Evolutionary conservation across 1,139 yeast genomes (phyloP).

Genomic region (Hemisphaericaspora lyxosophila): DNA sequence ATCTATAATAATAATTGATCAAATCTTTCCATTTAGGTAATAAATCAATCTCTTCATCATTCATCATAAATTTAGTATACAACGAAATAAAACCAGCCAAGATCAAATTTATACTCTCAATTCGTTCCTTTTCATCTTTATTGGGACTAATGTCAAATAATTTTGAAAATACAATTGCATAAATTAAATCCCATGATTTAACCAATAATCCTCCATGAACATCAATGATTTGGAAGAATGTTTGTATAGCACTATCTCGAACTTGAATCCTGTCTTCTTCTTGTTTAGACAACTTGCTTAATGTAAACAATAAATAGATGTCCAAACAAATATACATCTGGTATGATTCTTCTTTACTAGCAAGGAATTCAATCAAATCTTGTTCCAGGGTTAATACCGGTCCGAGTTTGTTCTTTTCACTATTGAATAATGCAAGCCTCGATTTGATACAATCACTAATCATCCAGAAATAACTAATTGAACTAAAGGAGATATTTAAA

Average conservation of each 20-base stretch:
- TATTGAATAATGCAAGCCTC: constrained; percentile 24
- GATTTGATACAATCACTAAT: constrained; percentile 71
- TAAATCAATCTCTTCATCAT: constrained; percentile 16
- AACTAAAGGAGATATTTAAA: constrained; percentile 82
- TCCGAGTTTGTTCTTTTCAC: constrained; percentile 9
- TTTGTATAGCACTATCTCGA: constrained; percentile 84
- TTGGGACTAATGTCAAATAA: constrained; percentile 22
- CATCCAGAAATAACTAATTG: constrained; percentile 89
- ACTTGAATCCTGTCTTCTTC: constrained; percentile 63
- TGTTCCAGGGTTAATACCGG: constrained; percentile 16
- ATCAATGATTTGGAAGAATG: constrained; percentile 80
- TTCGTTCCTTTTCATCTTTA: constrained; percentile 41
- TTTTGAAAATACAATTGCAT: constrained; percentile 47
- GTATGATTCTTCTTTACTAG: constrained; percentile 16
- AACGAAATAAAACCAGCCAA: constrained; percentile 59
- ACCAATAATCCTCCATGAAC: constrained; percentile 62
- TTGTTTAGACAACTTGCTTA: constrained; percentile 65
- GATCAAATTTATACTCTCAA: constrained; percentile 57
- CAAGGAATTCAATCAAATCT: constrained; percentile 22
- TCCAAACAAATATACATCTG: constrained; percentile 32
- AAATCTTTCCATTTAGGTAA: constrained; percentile 50
- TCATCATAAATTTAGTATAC: constrained; percentile 43
- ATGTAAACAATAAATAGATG: constrained; percentile 64
- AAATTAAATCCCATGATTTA: constrained; percentile 57
- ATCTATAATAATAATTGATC: constrained; percentile 43